Conservation (phyloP, 352 stramenopile genomes). For the Phytophthora litchii region DNA sequence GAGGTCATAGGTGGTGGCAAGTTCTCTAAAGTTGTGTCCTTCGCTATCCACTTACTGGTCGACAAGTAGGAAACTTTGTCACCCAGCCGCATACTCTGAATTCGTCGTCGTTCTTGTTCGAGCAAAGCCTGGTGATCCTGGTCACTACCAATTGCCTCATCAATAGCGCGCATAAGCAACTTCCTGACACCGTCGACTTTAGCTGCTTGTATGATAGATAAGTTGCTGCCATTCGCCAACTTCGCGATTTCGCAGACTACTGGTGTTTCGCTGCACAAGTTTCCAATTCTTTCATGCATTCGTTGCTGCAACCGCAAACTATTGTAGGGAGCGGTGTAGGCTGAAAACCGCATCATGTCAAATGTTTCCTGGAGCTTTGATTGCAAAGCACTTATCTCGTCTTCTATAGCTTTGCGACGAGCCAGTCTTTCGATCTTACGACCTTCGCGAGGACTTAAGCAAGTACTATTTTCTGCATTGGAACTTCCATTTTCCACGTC, state of each 20-base stretch:
- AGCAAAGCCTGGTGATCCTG: conserved; percentile 33
- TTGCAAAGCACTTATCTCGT: conserved; percentile 26
- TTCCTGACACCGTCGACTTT: conserved; percentile 31
- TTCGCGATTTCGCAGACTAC: conserved; percentile 47
- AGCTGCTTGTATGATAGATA: not conserved
- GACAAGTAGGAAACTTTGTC: conserved; percentile 40
- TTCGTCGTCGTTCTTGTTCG: conserved; percentile 37
- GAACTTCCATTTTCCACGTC: conserved; percentile 10
- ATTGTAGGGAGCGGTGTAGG: conserved; percentile 44
- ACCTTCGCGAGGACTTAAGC: conserved; percentile 14
- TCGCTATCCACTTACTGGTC: conserved; percentile 21
- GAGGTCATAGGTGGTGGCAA: not conserved
- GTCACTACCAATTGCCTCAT: conserved; percentile 48
- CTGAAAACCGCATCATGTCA: conserved; percentile 28
- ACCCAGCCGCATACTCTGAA: conserved; percentile 35
- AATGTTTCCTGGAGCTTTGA: conserved; percentile 46
- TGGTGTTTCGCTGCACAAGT: conserved; percentile 47
- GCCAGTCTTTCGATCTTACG: conserved; percentile 24
- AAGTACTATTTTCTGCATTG: not conserved
- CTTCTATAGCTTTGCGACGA: conserved; percentile 22
- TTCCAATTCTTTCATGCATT: conserved; percentile 34
- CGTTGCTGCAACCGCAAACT: conserved; percentile 26
- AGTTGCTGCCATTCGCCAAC: not conserved
- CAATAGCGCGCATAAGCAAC: conserved; percentile 41
- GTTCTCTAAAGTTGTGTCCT: conserved; percentile 1